Evolutionary conservation across 2,329 filamentous ascomycete species (phyloP), one percentile per base, ranked within the genome.

Genomic region (Colletotrichum sidae): DNA sequence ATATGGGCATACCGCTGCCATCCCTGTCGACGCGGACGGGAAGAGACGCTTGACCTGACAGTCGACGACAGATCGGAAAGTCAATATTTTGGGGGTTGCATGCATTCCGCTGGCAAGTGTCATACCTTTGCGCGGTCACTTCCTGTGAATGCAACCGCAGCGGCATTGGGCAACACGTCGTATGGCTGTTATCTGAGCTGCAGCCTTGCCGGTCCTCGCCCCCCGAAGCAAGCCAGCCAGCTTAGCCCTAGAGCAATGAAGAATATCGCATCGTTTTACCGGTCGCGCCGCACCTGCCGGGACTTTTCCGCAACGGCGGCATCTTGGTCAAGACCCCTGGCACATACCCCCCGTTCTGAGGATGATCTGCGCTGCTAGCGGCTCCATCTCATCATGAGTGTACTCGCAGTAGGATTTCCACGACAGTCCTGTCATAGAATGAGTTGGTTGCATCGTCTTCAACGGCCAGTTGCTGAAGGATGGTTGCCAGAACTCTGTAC

Each of bases 281-380:
- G 33, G 37, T 33, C 12, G 15, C 50, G 47, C 37, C 47, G 38
- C 25, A 41, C 38, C 33, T 35, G 50, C 52, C 35, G 46, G 35
- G 12, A 25, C 37, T 55, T 55, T 44, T 55, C 39, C 10, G 39
- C 45, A 35, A 39, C 8, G 38, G 7, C 45, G 39, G 41, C 13
- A 37, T 61, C 35, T 65, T 25, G 41, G 44, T 60, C 49, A n/a
- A 55, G 35, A 11, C 45, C 15, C 61, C 61, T 44, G n/a, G 45
- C 52, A 39, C 11, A 17, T 41, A n/a, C 17, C 44, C 34, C 49
- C 45, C 13, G 6, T 39, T 45, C 52, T 42, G 46, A 56, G 39
- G 50, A 45, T 45, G 57, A 65, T 65, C 62, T 39, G 57, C 57
- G 37, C 33, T 8, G 12, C 17, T 65, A 61, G 57, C 38, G 57